Base-by-base conservation (phyloP, 768 basidiomycete species). In the Kwoniella sp. region DNA sequence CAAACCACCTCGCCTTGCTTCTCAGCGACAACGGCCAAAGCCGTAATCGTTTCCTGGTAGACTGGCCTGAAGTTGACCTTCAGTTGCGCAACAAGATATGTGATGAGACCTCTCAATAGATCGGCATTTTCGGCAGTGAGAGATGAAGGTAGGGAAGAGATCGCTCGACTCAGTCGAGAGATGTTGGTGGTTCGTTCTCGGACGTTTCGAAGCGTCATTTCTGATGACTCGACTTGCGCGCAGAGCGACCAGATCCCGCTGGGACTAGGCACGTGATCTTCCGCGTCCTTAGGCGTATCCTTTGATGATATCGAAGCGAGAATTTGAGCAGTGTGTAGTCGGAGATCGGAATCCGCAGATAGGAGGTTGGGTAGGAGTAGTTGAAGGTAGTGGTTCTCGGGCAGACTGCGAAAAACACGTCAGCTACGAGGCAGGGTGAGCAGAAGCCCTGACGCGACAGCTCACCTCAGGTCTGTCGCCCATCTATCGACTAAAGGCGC, bases 61-160 rank as follows among this genome's bases (percentile, higher is more conserved):
- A 96, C 75, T 0, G 96, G 96, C 27, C 91, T 85, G 49, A 98
- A 81, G 76, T 93, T 95, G 64, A 97, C 89, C 81, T 98, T 97
- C 56, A 97, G 83, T 77, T 96, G 94, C 6, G 90, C 91, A 22
- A 74, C 54, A 6, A 74, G 68, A 46, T 70, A 73, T 1, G 57
- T 55, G 25, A 75, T 63, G 13, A 68, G 55, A 49, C 47, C 65
- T 13, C 30, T 46, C 2, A 51, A 33, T 3, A 71, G 46, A 12
- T 21, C 9, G 19, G 26, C 29, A 0, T 62, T 52, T 10, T 58
- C 55, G 12, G 15, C n/a, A 15, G 48, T 27, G 10, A n/a, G 19
- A 8, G 64, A 21, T n/a, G 51, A 47, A 0, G 55, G 48, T 1
- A 76, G 65, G 8, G 75, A 61, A 2, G 69, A 44, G 40, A 79